phyloP scores from a whole-genome alignment of 306 rosid species.

The Vigna reflexopilosa region DNA sequence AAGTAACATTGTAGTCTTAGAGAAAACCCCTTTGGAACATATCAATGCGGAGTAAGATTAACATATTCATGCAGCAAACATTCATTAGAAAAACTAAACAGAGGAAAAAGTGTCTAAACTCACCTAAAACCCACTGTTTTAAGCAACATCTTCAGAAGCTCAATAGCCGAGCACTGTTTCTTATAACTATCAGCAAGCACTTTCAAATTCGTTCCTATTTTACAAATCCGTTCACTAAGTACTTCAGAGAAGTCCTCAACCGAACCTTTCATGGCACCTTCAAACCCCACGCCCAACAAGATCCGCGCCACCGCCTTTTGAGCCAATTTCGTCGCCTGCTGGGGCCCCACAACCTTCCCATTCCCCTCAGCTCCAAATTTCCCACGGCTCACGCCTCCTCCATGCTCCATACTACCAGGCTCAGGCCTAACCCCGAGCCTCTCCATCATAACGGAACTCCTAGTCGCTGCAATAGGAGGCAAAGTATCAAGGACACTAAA shows the following conservation, averaged over 20 bases:
- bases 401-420: slow-evolving; percentile 63
- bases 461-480: slow-evolving; percentile 59
- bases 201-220: slow-evolving; percentile 76
- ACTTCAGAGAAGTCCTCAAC: slow-evolving; percentile 81
- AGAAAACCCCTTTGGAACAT: slow-evolving; percentile 20
- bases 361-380: slow-evolving; percentile 62
- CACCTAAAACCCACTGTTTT: slow-evolving; percentile 81
- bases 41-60: slow-evolving; percentile 11
- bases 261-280: slow-evolving; percentile 81
- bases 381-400: slow-evolving; percentile 60
- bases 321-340: slow-evolving; percentile 71
- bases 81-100: neutral
- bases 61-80: slow-evolving; percentile 16
- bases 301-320: slow-evolving; percentile 73
- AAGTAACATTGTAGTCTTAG: neutral
- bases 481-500: slow-evolving; percentile 77
- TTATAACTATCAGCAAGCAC: slow-evolving; percentile 85
- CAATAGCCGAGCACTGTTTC: slow-evolving; percentile 83
- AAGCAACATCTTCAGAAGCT: slow-evolving; percentile 88
- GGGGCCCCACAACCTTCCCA: slow-evolving; percentile 62
- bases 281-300: slow-evolving; percentile 73
- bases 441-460: slow-evolving; percentile 78
- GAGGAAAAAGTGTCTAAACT: slow-evolving; percentile 34
- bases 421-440: slow-evolving; percentile 82
- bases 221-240: slow-evolving; percentile 63